These are phyloP conservation scores for Neofusicoccum ribis DNA, from an alignment of 2,329 filamentous ascomycete species.

Conservation along the genomic window DNA sequence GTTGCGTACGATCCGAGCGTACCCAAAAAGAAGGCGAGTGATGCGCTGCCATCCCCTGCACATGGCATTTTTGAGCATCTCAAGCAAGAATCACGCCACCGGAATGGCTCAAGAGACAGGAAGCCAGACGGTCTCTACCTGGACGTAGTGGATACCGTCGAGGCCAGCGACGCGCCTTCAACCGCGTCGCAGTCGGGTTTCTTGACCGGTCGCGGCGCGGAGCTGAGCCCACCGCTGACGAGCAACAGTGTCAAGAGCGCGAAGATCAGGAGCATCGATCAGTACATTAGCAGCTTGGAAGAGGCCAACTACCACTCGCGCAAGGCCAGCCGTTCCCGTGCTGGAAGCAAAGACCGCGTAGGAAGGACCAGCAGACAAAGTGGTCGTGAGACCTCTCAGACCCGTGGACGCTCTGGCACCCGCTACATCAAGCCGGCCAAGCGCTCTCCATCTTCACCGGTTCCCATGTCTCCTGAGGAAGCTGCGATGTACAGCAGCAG, in stretches of 20 bases:
- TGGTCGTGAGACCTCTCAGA: slow-evolving; percentile 54
- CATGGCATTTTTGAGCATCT: slow-evolving; percentile 63
- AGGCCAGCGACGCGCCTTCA: slow-evolving; percentile 33
- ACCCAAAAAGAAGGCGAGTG: slow-evolving; percentile 37
- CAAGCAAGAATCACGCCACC: slow-evolving; percentile 60
- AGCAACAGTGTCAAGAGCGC: slow-evolving; percentile 55
- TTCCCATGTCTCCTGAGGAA: slow-evolving; percentile 94
- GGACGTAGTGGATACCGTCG: slow-evolving; percentile 45
- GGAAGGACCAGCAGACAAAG: slow-evolving; percentile 9
- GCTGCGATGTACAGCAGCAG: slow-evolving; percentile 42
- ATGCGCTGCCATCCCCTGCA: slow-evolving; percentile 67
- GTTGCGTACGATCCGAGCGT: slow-evolving; percentile 35
- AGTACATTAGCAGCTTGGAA: slow-evolving; percentile 85
- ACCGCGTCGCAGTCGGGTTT: slow-evolving; percentile 26
- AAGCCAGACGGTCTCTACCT: slow-evolving; percentile 71
- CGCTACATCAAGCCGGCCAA: slow-evolving; percentile 75
- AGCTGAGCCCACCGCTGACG: slow-evolving; percentile 49
- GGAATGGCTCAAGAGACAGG: slow-evolving; percentile 73
- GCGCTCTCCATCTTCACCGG: slow-evolving; percentile 84
- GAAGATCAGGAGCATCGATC: slow-evolving; percentile 69
- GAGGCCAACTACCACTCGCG: slow-evolving; percentile 64
- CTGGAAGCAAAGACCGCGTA: slow-evolving; percentile 38
- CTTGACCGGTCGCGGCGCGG: slow-evolving; percentile 46
- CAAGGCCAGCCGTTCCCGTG: slow-evolving; percentile 42
- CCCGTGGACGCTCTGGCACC: slow-evolving; percentile 66